Evolutionary conservation across 805 yeast species (phyloP), one percentile per base, ranked within the genome.

Genomic region (Ogataea angusta): DNA sequence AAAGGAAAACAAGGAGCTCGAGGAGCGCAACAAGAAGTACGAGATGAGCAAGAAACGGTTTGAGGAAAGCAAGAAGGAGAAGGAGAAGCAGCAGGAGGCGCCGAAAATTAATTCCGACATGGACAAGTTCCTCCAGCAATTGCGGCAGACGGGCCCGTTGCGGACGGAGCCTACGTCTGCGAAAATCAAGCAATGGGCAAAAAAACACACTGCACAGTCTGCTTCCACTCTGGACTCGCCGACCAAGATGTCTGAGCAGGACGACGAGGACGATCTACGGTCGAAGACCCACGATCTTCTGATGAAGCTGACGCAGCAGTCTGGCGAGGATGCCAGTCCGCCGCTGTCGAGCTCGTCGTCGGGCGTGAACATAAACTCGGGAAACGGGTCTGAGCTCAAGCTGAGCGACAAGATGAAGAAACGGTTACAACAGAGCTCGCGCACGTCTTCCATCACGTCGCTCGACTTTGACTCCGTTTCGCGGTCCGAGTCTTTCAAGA

Each of bases 91-190:
- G 21, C 76, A 69, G 10, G 80, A 65, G 13, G 66, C 60, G 14
- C 36, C 49, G 7, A 33, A 43, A 15, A 49, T 45, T 34, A 56
- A 43, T 24, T 53, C 62, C 34, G 84, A 88, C 30, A 88, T 93
- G 85, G 99, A 93, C 60, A 77, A 83, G 25, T 69, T 93, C 35
- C 71, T 93, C 43, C 95, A 89, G 59, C 87, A 85, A 56, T 73
- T 93, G 55, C 83, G 89, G 56, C 89, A 90, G 13, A 86, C 93
- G 0, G 95, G 91, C 1, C 85, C 93, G 9, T 65, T 80, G 5
- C 78, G 80, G 46, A 80, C 86, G 5, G 93, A 89, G 47, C 78
- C 93, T 1, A 69, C 86, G 2, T 76, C 88, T 3, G 95, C 95
- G 0, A 71, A 95, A 53, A 78, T 87, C 53, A 71, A 93, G 39